phyloP scores from a whole-genome alignment of 257 asterid genomes.

The Scutellaria galericulata region DNA sequence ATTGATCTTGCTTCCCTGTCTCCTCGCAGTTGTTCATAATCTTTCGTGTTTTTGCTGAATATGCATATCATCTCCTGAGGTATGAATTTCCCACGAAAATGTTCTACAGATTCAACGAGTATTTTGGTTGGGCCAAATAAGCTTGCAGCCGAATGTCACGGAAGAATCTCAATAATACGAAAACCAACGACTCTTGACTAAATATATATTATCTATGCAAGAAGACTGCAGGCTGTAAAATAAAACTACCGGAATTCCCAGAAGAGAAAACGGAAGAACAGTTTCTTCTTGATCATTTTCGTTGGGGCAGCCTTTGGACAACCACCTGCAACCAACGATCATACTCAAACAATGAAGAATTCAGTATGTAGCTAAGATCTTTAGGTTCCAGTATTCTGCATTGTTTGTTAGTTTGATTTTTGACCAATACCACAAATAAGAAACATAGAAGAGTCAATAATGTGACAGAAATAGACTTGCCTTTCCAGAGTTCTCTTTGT shows the following conservation, averaged over 20 bases:
- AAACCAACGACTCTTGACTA: neutral
- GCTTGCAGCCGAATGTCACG: too few species aligned
- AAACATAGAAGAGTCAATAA: too few species aligned
- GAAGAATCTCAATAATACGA: too few species aligned
- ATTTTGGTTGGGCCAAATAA: too few species aligned
- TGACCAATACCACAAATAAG: neutral
- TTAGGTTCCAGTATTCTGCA: neutral
- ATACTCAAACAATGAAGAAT: neutral
- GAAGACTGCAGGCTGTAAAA: neutral
- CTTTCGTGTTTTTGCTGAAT: too few species aligned
- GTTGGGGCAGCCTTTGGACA: constrained; percentile 84
- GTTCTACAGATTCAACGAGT: too few species aligned
- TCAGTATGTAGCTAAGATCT: neutral
- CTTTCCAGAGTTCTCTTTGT: constrained; percentile 94
- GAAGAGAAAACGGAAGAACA: neutral
- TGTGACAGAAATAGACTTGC: constrained; percentile 22
- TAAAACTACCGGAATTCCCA: neutral
- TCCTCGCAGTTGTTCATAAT: too few species aligned
- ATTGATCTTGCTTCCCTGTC: too few species aligned
- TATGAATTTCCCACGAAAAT: too few species aligned
- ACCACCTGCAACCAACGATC: constrained; percentile 57
- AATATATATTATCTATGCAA: constrained; percentile 14
- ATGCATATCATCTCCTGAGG: too few species aligned
- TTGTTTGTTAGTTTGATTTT: neutral
- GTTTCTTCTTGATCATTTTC: constrained; percentile 52